phyloP scores from a whole-genome alignment of 768 basidiomycete species.

The Pleurotus citrinopileatus region DNA sequence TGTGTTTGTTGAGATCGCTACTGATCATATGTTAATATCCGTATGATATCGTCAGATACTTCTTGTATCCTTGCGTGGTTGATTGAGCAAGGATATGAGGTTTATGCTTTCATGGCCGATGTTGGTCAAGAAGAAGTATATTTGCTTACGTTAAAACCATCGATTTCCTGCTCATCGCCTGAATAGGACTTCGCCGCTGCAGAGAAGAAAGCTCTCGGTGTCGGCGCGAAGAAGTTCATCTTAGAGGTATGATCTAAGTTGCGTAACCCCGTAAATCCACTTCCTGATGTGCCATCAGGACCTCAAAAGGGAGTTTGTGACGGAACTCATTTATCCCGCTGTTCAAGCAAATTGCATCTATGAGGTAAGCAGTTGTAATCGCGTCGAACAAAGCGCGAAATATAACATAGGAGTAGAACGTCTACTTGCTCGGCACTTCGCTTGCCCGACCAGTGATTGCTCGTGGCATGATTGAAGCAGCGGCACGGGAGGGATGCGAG shows the following conservation, averaged over 20 bases:
- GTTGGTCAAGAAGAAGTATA: conserved; percentile 87
- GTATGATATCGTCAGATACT: conserved; percentile 64
- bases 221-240: conserved; percentile 97
- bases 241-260: conserved; percentile 52
- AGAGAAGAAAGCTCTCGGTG: conserved; percentile 80
- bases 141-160: not conserved
- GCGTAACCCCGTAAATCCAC: not conserved
- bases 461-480: conserved; percentile 95
- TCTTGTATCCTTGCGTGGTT: conserved; percentile 99
- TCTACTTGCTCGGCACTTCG: conserved; percentile 97
- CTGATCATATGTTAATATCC: conserved; percentile 13
- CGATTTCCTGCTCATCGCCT: conserved; percentile 10
- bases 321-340: conserved; percentile 96
- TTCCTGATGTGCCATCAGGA: conserved; percentile 49
- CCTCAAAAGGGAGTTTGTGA: conserved; percentile 91
- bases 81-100: conserved; percentile 97
- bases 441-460: conserved; percentile 98
- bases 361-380: conserved; percentile 53
- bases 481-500: conserved; percentile 93
- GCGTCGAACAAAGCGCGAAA: not conserved
- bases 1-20: conserved; percentile 12
- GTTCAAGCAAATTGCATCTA: conserved; percentile 99
- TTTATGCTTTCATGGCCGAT: conserved; percentile 96
- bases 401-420: conserved; percentile 50
- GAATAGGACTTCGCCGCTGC: conserved; percentile 90